These are phyloP conservation scores for Colletotrichum cereale DNA, from an alignment of 2,329 filamentous ascomycete species.

Conservation along the genomic window DNA sequence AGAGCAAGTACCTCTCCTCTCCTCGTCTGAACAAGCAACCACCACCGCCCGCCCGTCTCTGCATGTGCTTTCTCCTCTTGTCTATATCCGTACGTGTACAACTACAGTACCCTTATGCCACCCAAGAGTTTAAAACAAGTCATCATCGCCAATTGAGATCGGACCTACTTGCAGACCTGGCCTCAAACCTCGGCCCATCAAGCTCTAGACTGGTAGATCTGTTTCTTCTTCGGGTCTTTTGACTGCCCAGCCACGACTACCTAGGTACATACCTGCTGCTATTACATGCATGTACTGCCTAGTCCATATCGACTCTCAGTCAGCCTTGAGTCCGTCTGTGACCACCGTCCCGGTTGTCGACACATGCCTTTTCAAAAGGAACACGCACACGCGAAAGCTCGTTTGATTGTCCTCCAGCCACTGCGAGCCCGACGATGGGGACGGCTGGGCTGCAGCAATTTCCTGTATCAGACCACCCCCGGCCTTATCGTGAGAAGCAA, in stretches of 20 bases:
- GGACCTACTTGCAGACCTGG: not conserved
- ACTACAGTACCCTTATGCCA: conserved; percentile 23
- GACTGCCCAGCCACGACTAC: conserved; percentile 15
- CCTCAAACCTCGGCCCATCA: conserved; percentile 19
- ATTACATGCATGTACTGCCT: not conserved
- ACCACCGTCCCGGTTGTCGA: conserved; percentile 17
- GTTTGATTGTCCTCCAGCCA: not conserved
- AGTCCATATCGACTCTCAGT: not conserved
- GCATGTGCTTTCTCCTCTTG: conserved; percentile 25
- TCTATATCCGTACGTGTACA: too few species aligned
- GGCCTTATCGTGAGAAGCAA: not conserved
- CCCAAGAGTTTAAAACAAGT: conserved; percentile 24
- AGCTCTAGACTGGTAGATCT: conserved; percentile 31
- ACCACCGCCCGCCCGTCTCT: conserved; percentile 20
- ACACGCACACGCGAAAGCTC: not conserved
- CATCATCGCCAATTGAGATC: conserved; percentile 27
- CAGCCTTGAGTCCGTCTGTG: not conserved
- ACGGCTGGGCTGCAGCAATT: not conserved
- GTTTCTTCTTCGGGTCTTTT: conserved; percentile 18
- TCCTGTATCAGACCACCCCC: not conserved
- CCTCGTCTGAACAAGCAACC: conserved; percentile 4
- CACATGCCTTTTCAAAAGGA: not conserved
- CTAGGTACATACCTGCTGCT: not conserved
- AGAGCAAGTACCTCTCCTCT: conserved; percentile 8
- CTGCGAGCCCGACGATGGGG: not conserved